Conservation (phyloP, 2,329 filamentous ascomycete genomes). For the Phialocephala subalpina region DNA sequence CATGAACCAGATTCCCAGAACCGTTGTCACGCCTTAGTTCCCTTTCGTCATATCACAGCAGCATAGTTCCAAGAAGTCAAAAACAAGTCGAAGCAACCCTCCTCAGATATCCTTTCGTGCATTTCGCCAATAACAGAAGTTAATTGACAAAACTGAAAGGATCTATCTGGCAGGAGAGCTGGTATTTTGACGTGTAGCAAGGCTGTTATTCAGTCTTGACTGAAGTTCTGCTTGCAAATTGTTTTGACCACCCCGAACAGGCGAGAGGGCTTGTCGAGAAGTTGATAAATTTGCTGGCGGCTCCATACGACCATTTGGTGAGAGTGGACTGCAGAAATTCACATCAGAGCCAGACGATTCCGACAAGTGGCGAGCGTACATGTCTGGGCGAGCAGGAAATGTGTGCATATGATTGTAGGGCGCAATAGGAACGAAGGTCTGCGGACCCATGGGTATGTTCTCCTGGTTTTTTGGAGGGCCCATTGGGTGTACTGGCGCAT, state of each 20-base stretch:
- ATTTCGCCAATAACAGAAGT: not conserved
- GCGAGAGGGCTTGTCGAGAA: slow-evolving; percentile 23
- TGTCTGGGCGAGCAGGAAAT: slow-evolving; percentile 16
- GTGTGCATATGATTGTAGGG: not conserved
- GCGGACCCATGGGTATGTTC: not conserved
- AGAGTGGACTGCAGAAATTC: slow-evolving; percentile 19
- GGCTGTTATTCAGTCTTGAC: slow-evolving; percentile 26
- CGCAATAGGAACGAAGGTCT: not conserved
- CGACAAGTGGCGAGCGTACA: slow-evolving; percentile 19
- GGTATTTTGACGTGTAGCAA: slow-evolving; percentile 5
- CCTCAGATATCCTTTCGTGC: not conserved
- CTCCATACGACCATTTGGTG: slow-evolving; percentile 6
- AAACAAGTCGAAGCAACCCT: not conserved
- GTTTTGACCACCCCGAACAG: slow-evolving; percentile 14
- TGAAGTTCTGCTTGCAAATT: slow-evolving; percentile 19
- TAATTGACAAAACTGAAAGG: not conserved
- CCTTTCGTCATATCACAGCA: not conserved
- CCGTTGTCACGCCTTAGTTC: not conserved
- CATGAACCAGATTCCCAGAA: slow-evolving; percentile 3
- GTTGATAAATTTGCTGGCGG: not conserved
- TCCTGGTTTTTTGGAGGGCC: not conserved
- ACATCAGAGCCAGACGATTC: slow-evolving; percentile 20
- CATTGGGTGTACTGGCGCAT: slow-evolving; percentile 19
- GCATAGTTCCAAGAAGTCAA: not conserved
- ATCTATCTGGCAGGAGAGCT: not conserved